Percentiles rank a stretch among this genome's conserved stretches.
Conservation (phyloP, 1,139 yeast genomes). For the Pichia sp. region DNA sequence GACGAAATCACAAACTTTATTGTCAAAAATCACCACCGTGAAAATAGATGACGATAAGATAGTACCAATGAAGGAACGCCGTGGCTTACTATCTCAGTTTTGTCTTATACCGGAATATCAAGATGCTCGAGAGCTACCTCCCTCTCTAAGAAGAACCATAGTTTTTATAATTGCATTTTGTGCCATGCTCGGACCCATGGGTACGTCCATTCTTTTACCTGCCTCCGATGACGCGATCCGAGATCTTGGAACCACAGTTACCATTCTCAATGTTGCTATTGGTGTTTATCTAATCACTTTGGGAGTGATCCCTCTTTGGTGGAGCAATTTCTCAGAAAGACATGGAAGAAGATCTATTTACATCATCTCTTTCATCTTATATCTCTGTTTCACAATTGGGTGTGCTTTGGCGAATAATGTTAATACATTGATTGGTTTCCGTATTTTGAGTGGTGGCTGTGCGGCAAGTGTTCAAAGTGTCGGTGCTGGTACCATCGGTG, state of each 20-base stretch:
- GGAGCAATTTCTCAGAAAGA: constrained; percentile 74
- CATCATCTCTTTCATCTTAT: constrained; percentile 55
- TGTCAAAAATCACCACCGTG: constrained; percentile 17
- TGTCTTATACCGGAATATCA: constrained; percentile 63
- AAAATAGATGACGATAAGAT: constrained; percentile 19
- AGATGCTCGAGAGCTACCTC: constrained; percentile 63
- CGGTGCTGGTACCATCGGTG: constrained; percentile 86
- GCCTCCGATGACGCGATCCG: constrained; percentile 57
- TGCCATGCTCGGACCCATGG: constrained; percentile 84
- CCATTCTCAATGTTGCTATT: constrained; percentile 67
- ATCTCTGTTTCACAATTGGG: constrained; percentile 64
- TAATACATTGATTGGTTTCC: constrained; percentile 54
- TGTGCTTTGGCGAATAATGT: constrained; percentile 61
- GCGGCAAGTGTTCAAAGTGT: constrained; percentile 85
- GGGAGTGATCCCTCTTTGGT: constrained; percentile 84
- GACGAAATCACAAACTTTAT: constrained; percentile 8
- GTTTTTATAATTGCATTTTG: constrained; percentile 66
- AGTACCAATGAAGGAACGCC: constrained; percentile 38
- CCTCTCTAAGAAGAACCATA: constrained; percentile 40
- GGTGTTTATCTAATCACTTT: constrained; percentile 69
- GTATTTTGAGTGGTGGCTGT: constrained; percentile 72
- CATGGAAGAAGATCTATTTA: constrained; percentile 73
- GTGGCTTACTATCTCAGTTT: constrained; percentile 50
- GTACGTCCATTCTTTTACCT: constrained; percentile 79
- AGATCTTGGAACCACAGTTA: constrained; percentile 48